phyloP scores from a whole-genome alignment of 2,329 filamentous ascomycete genomes.

The Penicillium sp. region DNA sequence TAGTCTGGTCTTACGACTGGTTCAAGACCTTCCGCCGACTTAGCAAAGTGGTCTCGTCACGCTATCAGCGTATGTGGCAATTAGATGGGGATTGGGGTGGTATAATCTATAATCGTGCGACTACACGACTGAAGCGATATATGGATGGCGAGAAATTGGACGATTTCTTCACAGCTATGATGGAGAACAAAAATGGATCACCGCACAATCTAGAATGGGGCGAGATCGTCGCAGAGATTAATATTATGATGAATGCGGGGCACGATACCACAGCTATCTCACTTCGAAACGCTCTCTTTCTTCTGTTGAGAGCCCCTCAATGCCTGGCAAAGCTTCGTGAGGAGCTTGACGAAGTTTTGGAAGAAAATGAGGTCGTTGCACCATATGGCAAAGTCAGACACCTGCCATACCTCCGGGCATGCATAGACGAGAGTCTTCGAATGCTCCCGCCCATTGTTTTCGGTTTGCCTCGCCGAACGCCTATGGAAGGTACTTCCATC shows the following conservation, averaged over 20 bases:
- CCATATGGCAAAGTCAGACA: no score
- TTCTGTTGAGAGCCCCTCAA: slow-evolving; percentile 50
- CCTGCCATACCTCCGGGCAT: no score
- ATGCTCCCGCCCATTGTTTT: no score
- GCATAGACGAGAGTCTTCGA: no score
- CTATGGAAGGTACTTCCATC: no score
- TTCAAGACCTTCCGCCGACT: slow-evolving; percentile 16
- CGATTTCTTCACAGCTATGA: slow-evolving; percentile 58
- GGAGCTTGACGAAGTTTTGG: no score
- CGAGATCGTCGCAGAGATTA: slow-evolving; percentile 58
- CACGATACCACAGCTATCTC: slow-evolving; percentile 53
- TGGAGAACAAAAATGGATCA: slow-evolving; percentile 47
- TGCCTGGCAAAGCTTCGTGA: slow-evolving; percentile 37
- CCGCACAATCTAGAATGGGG: slow-evolving; percentile 54
- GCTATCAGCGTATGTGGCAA: slow-evolving; percentile 18
- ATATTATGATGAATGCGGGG: slow-evolving; percentile 47
- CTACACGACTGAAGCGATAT: slow-evolving; percentile 17
- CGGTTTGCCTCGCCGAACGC: no score
- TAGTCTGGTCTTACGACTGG: slow-evolving; percentile 27
- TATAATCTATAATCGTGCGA: slow-evolving; percentile 21
- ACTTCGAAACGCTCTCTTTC: slow-evolving; percentile 53
- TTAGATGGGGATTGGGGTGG: slow-evolving; percentile 22
- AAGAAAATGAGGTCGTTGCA: no score
- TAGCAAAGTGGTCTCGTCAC: slow-evolving; percentile 19
- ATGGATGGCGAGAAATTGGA: slow-evolving; percentile 53